phyloP scores from a whole-genome alignment of 331 rosid genomes.

The Telfairia occidentalis region DNA sequence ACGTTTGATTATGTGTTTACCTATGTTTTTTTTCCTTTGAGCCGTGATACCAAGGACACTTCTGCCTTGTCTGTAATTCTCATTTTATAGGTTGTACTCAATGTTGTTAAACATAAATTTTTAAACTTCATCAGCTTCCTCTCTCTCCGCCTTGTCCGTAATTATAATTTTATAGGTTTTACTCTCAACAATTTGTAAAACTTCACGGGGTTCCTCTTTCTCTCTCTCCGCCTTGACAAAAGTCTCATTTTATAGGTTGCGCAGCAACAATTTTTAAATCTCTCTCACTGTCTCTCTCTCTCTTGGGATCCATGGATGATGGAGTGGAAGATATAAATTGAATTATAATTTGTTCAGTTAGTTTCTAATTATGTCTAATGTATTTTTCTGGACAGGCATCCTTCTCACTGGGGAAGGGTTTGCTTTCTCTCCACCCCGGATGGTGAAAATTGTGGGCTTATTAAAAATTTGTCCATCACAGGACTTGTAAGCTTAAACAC shows the following conservation, averaged over 20 bases:
- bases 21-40: background rate
- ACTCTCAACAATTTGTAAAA: background rate
- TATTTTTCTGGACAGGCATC: slow-evolving; percentile 59
- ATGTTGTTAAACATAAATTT: background rate
- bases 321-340: background rate
- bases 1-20: background rate
- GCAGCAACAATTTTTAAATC: background rate
- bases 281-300: background rate
- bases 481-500: slow-evolving; percentile 59
- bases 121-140: background rate
- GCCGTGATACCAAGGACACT: background rate
- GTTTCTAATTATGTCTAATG: slow-evolving; percentile 15
- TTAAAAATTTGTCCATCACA: slow-evolving; percentile 74
- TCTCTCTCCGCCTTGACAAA: background rate
- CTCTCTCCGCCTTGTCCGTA: background rate
- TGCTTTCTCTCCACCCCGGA: slow-evolving; percentile 94
- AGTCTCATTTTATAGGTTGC: background rate
- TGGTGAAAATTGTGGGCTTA: slow-evolving; percentile 97
- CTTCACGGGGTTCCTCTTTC: background rate
- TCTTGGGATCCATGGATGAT: background rate
- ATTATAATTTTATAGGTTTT: background rate
- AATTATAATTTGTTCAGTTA: background rate
- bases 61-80: slow-evolving; percentile 2
- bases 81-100: background rate
- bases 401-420: slow-evolving; percentile 98